phyloP scores from a whole-genome alignment of 192 early-diverging fungal species.

The Phlyctochytrium planicorne region DNA sequence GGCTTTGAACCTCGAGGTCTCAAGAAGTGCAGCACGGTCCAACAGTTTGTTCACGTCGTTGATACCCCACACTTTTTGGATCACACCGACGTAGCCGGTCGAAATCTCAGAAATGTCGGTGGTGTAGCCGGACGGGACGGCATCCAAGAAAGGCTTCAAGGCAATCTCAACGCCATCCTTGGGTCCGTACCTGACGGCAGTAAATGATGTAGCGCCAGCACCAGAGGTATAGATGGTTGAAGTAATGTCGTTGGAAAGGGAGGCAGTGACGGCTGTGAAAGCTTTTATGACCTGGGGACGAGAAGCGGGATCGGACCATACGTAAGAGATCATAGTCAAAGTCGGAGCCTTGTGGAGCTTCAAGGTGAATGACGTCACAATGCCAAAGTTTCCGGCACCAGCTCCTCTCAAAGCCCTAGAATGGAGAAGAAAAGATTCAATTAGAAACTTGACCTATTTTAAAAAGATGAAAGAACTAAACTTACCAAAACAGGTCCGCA shows the following conservation, averaged over 20 bases:
- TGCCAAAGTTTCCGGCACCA: conserved; percentile 27
- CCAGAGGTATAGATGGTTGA: conserved; percentile 2
- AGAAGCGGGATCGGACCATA: background rate
- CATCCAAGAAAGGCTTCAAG: background rate
- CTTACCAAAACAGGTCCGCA: conserved; percentile 7
- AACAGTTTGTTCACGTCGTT: background rate
- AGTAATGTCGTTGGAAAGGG: conserved; percentile 12
- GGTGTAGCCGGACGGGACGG: background rate
- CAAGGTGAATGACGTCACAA: conserved; percentile 25
- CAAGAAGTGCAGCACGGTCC: background rate
- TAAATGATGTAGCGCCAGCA: background rate
- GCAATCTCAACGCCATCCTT: background rate
- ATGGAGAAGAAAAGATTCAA: no score
- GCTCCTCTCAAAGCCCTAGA: conserved; percentile 27
- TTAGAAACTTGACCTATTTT: conserved; percentile 1
- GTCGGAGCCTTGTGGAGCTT: background rate
- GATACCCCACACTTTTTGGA: background rate
- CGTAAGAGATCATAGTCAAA: background rate
- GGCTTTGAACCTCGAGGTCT: background rate
- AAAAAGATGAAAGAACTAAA: background rate
- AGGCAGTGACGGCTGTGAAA: background rate
- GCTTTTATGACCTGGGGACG: background rate
- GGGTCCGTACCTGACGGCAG: background rate
- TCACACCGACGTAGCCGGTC: conserved; percentile 8
- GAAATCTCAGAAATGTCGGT: background rate